Conservation (phyloP, 768 basidiomycete genomes). For the Lactifluus echinatus region DNA sequence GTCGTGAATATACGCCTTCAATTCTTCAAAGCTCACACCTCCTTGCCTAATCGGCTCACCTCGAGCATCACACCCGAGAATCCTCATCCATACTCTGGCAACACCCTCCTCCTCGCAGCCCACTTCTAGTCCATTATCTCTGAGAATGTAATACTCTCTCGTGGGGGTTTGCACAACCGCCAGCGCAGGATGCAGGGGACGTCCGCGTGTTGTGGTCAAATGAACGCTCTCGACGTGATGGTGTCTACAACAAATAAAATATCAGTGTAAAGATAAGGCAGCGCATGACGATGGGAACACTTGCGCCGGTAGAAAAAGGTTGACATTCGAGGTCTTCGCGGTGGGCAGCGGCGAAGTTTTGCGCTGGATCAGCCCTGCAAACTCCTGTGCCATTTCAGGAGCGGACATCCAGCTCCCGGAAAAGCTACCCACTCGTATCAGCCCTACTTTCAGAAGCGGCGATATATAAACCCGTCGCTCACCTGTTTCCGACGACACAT, state of each 20-base stretch:
- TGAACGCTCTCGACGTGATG: constrained; percentile 74
- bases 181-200: constrained; percentile 48
- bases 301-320: constrained; percentile 60
- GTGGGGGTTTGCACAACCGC: constrained; percentile 63
- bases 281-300: constrained; percentile 20
- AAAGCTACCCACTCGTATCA: constrained; percentile 34
- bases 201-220: constrained; percentile 38
- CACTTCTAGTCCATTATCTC: constrained; percentile 70
- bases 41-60: background rate
- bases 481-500: constrained; percentile 69
- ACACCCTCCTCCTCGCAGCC: constrained; percentile 72
- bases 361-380: constrained; percentile 38
- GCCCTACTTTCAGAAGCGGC: background rate
- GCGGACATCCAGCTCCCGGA: constrained; percentile 64
- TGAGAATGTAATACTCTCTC: constrained; percentile 60
- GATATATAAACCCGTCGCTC: constrained; percentile 8
- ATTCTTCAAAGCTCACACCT: constrained; percentile 7
- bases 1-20: constrained; percentile 6
- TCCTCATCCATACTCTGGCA: constrained; percentile 48
- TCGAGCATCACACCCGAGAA: constrained; percentile 40
- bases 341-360: constrained; percentile 13
- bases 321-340: constrained; percentile 29
- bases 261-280: background rate
- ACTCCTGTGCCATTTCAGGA: constrained; percentile 64
- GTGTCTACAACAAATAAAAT: constrained; percentile 36